A percentile compares a stretch with the other conserved stretches of the same genome.
Evolutionary conservation across 2,329 filamentous ascomycete genomes (phyloP).

Genomic region (Chrysosporium queenslandicum): DNA sequence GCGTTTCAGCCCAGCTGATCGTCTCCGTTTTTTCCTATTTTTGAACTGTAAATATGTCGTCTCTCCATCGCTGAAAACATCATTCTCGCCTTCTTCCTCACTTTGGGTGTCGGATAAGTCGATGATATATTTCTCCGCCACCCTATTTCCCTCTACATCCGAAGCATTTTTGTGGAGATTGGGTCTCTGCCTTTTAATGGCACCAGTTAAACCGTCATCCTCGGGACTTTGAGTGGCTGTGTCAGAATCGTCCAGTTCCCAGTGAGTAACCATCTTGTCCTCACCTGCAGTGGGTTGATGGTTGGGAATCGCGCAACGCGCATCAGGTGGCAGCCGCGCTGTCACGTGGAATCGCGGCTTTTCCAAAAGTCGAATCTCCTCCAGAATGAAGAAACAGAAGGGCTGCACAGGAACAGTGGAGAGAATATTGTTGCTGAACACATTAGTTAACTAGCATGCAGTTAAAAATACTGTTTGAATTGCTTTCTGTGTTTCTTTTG

Average conservation of each 20-base stretch:
- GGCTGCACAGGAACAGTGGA: background rate
- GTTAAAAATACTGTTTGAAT: no score
- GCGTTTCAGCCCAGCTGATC: slow-evolving; percentile 39
- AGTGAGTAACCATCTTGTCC: slow-evolving; percentile 22
- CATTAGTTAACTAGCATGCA: no score
- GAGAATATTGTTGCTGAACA: no score
- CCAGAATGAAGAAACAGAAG: background rate
- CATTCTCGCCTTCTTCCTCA: slow-evolving; percentile 22
- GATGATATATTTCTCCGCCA: slow-evolving; percentile 11
- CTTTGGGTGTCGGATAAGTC: slow-evolving; percentile 20
- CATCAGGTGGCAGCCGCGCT: background rate
- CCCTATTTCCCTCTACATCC: background rate
- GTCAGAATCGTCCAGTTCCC: slow-evolving; percentile 23
- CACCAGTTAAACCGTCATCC: slow-evolving; percentile 30
- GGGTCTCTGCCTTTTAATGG: background rate
- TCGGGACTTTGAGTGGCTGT: slow-evolving; percentile 24
- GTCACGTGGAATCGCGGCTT: background rate
- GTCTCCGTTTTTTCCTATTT: slow-evolving; percentile 50
- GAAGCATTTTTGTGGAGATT: background rate
- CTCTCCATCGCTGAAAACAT: slow-evolving; percentile 33
- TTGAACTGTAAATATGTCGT: slow-evolving; percentile 54
- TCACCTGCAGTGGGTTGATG: no score
- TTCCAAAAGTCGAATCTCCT: background rate
- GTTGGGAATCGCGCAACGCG: background rate
- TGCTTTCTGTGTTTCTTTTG: no score